Evolutionary conservation across 306 rosid genomes (phyloP).

Genomic region (Cucurbita moschata): DNA sequence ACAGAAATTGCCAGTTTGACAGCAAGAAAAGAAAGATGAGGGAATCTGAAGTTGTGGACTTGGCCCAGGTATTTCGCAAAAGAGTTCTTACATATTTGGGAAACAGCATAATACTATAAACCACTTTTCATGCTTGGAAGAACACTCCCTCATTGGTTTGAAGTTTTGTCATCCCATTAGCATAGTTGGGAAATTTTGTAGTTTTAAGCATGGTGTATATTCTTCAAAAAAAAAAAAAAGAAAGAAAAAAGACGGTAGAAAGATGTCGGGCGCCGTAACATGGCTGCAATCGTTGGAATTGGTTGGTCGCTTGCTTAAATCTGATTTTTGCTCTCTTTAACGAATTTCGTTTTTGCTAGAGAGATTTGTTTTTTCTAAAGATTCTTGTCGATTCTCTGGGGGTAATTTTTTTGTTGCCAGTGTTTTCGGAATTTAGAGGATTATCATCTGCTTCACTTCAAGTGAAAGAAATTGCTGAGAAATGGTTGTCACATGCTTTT

Average conservation of each 20-base stretch:
- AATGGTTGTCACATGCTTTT: not conserved
- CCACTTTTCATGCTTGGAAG: not conserved
- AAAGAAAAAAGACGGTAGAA: too few species aligned
- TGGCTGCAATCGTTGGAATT: too few species aligned
- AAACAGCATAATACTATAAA: conserved; percentile 16
- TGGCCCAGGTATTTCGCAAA: conserved; percentile 53
- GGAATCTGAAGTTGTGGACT: conserved; percentile 54
- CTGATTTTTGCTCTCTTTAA: too few species aligned
- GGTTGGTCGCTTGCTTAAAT: too few species aligned
- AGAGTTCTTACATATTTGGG: conserved; percentile 54
- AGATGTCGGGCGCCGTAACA: too few species aligned
- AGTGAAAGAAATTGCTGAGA: not conserved
- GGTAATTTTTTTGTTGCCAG: not conserved
- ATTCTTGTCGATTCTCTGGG: not conserved
- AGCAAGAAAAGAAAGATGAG: conserved; percentile 29
- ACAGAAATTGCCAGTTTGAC: conserved; percentile 16
- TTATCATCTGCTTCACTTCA: not conserved
- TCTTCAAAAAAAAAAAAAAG: not conserved
- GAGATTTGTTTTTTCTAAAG: too few species aligned
- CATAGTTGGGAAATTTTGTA: not conserved
- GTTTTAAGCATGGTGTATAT: not conserved
- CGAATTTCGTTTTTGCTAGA: too few species aligned
- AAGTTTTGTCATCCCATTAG: not conserved
- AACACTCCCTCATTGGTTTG: not conserved
- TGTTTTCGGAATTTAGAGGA: not conserved